Evolutionary conservation across 495 filamentous ascomycete genomes (phyloP).

Genomic region (Thermothielavioides terrestris): DNA sequence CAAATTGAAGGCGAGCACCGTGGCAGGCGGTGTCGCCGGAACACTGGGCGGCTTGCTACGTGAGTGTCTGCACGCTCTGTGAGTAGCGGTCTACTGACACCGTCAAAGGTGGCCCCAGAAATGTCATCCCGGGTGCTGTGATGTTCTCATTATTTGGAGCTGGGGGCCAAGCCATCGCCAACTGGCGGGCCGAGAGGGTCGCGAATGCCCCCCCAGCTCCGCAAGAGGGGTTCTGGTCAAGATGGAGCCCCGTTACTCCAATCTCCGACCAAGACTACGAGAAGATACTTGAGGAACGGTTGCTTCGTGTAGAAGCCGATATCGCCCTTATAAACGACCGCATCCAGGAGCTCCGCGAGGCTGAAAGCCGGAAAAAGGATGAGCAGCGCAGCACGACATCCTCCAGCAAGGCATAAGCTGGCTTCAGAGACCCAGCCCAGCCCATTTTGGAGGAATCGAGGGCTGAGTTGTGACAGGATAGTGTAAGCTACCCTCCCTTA

Average conservation of each 20-base stretch:
- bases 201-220: background rate
- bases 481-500: conserved; percentile 2
- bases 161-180: conserved; percentile 26
- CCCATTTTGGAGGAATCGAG: background rate
- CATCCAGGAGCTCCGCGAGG: conserved; percentile 50
- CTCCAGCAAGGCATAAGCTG: background rate
- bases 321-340: conserved; percentile 81
- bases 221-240: conserved; percentile 40
- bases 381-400: background rate
- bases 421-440: no score
- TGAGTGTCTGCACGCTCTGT: conserved; percentile 31
- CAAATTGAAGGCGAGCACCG: conserved; percentile 51
- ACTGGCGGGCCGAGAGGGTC: conserved; percentile 6
- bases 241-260: conserved; percentile 72
- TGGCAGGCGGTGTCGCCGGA: conserved; percentile 65
- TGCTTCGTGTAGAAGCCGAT: conserved; percentile 72
- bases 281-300: conserved; percentile 62
- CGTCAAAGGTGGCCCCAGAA: conserved; percentile 33
- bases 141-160: conserved; percentile 31
- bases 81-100: conserved; percentile 9
- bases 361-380: background rate
- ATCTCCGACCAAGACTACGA: conserved; percentile 75
- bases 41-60: conserved; percentile 55
- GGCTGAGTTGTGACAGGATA: background rate
- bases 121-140: conserved; percentile 34